Conservation (phyloP, 108 stramenopile genomes). For the Cyclotella choctawhatcheeana region DNA sequence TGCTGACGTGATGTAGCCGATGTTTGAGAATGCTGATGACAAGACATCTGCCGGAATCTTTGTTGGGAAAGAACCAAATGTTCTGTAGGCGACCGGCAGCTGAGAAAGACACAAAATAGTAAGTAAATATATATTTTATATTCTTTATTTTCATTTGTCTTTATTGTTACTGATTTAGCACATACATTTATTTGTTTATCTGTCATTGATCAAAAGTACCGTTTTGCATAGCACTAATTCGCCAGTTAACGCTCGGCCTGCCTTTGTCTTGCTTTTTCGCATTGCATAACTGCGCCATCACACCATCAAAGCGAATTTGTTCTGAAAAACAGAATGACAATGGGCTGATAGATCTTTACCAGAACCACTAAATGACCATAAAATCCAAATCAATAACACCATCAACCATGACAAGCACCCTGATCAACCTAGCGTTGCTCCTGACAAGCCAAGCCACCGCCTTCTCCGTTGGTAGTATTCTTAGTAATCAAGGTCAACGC, state of each 20-base stretch:
- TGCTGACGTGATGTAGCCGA: background rate
- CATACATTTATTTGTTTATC: no score
- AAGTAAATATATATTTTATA: no score
- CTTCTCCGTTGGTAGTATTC: no score
- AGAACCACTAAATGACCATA: no score
- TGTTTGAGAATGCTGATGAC: background rate
- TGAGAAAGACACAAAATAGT: no score
- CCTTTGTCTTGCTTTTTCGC: background rate
- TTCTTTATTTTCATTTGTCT: background rate
- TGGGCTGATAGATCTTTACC: no score
- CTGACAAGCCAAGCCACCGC: background rate
- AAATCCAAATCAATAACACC: background rate
- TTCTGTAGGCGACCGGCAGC: background rate
- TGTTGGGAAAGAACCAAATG: no score
- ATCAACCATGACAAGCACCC: background rate
- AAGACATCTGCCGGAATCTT: background rate
- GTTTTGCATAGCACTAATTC: conserved; percentile 2
- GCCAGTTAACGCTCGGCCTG: no score
- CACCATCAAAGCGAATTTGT: no score
- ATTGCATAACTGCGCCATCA: background rate
- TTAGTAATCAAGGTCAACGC: background rate
- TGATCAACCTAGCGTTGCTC: background rate
- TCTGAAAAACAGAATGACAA: background rate
- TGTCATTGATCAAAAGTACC: background rate
- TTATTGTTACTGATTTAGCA: background rate